phyloP scores from a whole-genome alignment of 2,329 filamentous ascomycete genomes.

The Fusarium circinatum region DNA sequence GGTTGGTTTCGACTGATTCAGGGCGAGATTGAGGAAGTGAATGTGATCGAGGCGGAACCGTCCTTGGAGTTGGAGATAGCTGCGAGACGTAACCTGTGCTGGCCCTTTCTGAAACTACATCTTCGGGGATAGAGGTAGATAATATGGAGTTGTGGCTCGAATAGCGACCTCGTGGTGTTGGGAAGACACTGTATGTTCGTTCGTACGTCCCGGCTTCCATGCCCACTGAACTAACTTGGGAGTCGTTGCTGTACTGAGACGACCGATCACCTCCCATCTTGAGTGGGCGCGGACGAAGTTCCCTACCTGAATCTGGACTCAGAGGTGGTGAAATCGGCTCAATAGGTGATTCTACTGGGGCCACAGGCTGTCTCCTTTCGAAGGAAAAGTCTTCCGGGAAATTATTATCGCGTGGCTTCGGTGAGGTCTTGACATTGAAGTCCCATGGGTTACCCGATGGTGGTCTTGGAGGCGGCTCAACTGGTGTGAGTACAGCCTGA shows the following conservation, averaged over 20 bases:
- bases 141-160: slow-evolving; percentile 38
- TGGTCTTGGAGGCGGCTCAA: slow-evolving; percentile 47
- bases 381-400: slow-evolving; percentile 38
- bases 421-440: slow-evolving; percentile 34
- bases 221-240: slow-evolving; percentile 35
- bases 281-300: slow-evolving; percentile 34
- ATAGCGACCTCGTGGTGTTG: slow-evolving; percentile 36
- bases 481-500: slow-evolving; percentile 25
- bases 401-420: slow-evolving; percentile 31
- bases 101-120: slow-evolving; percentile 36
- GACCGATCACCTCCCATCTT: slow-evolving; percentile 33
- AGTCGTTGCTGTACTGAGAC: slow-evolving; percentile 39
- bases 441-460: slow-evolving; percentile 59
- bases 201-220: slow-evolving; percentile 34
- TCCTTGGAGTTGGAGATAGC: slow-evolving; percentile 21
- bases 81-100: slow-evolving; percentile 31
- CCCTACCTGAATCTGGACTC: slow-evolving; percentile 33
- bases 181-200: slow-evolving; percentile 41
- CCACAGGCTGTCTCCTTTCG: slow-evolving; percentile 41
- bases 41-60: slow-evolving; percentile 27
- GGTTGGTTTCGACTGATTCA: slow-evolving; percentile 41
- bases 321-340: slow-evolving; percentile 39
- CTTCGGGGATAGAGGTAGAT: slow-evolving; percentile 44
- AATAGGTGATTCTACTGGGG: slow-evolving; percentile 33
- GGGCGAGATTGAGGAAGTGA: slow-evolving; percentile 38